Conservation (phyloP, 495 filamentous ascomycete species). For the Podospora conica region DNA sequence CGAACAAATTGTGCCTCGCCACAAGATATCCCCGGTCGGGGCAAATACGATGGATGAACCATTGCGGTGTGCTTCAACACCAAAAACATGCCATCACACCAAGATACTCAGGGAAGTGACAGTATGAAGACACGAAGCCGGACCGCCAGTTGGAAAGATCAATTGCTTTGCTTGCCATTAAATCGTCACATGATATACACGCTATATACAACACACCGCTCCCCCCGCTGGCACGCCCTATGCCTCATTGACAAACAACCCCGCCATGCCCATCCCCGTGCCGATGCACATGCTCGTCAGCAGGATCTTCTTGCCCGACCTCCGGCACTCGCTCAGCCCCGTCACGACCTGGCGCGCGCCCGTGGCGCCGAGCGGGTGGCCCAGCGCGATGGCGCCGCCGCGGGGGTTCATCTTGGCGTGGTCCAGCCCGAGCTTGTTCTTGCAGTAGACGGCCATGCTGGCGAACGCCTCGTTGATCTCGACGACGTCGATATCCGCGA, state of each 20-base stretch:
- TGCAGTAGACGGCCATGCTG: constrained; percentile 93
- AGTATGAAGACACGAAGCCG: too few relatives aligned
- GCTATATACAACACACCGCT: neutral
- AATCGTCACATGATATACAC: neutral
- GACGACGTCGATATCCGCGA: constrained; percentile 79
- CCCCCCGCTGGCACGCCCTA: neutral
- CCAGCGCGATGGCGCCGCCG: constrained; percentile 72
- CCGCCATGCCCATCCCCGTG: constrained; percentile 77
- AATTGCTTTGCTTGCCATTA: neutral
- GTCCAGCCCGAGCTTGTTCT: constrained; percentile 69
- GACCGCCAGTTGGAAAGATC: neutral
- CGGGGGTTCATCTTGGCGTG: constrained; percentile 83
- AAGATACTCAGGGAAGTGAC: too few relatives aligned
- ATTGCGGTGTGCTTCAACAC: too few relatives aligned
- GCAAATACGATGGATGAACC: too few relatives aligned
- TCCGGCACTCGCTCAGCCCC: constrained; percentile 71
- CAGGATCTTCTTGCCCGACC: constrained; percentile 74
- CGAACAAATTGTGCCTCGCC: too few relatives aligned
- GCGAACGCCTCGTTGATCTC: constrained; percentile 99
- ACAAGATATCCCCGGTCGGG: too few relatives aligned
- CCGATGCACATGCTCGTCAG: constrained; percentile 87
- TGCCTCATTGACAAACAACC: constrained; percentile 77
- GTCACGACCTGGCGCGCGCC: constrained; percentile 78
- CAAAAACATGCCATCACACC: too few relatives aligned
- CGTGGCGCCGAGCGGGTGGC: constrained; percentile 77